Conservation (phyloP, 306 rosid species). For the Purshia tridentata region DNA sequence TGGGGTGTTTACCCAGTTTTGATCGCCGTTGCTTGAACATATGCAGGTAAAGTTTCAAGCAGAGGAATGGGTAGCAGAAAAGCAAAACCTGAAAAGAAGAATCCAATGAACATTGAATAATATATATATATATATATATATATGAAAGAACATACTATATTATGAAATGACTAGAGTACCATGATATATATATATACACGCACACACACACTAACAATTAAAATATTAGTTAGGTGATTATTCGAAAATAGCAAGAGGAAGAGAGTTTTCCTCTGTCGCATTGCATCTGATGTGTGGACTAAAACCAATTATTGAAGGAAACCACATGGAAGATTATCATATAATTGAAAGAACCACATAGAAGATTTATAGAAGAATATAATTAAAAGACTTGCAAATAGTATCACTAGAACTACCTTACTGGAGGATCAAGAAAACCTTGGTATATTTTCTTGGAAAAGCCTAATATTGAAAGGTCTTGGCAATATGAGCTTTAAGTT, state of each 20-base stretch:
- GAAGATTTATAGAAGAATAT: not conserved
- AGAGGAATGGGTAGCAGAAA: conserved; percentile 64
- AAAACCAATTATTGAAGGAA: not conserved
- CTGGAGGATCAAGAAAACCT: conserved; percentile 8
- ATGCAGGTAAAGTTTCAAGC: conserved; percentile 82
- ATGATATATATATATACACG: no score
- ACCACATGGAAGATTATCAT: no score
- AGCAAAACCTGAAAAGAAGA: conserved; percentile 64
- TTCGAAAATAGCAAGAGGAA: not conserved
- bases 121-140: no score
- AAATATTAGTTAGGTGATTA: not conserved
- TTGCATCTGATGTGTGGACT: not conserved
- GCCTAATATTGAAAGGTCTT: conserved; percentile 2
- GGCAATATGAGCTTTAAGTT: not conserved
- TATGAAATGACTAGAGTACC: no score
- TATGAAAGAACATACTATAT: no score
- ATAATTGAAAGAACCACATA: not conserved
- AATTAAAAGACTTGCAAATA: not conserved
- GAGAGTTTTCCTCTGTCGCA: not conserved
- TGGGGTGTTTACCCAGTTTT: conserved; percentile 54
- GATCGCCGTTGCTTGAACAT: conserved; percentile 80
- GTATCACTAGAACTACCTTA: not conserved
- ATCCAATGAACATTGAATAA: not conserved
- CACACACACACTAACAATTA: no score
- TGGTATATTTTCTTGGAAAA: not conserved